phyloP scores from a whole-genome alignment of 108 stramenopile species.

The Cyclotella baltica region DNA sequence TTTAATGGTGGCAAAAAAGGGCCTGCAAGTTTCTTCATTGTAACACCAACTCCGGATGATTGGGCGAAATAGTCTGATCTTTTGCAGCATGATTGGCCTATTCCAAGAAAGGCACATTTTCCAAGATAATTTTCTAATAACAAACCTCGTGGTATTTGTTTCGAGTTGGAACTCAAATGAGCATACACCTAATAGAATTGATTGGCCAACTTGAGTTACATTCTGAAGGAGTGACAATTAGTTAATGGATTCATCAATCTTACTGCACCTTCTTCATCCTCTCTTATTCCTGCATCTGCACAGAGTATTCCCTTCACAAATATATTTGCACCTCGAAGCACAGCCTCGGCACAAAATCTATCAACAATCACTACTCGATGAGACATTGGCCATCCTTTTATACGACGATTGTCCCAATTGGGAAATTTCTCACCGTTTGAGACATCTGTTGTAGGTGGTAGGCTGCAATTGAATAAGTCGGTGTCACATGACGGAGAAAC shows the following conservation, averaged over 20 bases:
- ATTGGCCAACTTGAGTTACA: neutral
- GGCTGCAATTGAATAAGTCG: conserved; percentile 1
- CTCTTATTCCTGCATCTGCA: conserved; percentile 63
- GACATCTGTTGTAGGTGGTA: neutral
- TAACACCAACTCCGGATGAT: conserved; percentile 60
- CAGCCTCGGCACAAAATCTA: conserved; percentile 83
- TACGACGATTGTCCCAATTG: conserved; percentile 33
- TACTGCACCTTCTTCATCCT: conserved; percentile 68
- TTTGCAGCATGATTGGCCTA: conserved; percentile 56
- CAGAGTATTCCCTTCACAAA: conserved; percentile 75
- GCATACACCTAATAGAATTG: conserved; percentile 30
- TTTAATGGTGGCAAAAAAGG: conserved; percentile 64
- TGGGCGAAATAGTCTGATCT: conserved; percentile 64
- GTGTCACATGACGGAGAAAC: neutral
- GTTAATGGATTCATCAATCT: neutral
- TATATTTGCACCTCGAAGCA: conserved; percentile 76
- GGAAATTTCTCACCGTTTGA: conserved; percentile 24
- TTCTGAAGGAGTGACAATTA: neutral
- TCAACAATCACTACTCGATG: conserved; percentile 66
- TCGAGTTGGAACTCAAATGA: conserved; percentile 31
- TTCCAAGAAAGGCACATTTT: conserved; percentile 71
- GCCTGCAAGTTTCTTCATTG: conserved; percentile 64
- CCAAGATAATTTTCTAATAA: conserved; percentile 58
- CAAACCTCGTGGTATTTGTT: conserved; percentile 49
- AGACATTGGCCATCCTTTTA: conserved; percentile 71